These are phyloP conservation scores for Castanospermum australe DNA, from an alignment of 306 rosid species.

Conservation along the genomic window DNA sequence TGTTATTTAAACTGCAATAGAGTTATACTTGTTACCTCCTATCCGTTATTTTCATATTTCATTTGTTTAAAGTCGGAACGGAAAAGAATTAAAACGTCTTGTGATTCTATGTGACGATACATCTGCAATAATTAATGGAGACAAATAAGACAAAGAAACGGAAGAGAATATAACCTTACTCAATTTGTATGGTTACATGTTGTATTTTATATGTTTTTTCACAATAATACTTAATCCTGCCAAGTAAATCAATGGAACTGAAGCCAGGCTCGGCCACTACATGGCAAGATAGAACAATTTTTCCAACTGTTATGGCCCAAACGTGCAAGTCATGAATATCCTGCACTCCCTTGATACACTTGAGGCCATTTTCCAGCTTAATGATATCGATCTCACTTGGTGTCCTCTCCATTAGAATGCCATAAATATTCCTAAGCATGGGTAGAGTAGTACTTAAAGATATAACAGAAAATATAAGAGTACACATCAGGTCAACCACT, in stretches of 20 bases:
- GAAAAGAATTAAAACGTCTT: not conserved
- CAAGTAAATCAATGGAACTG: constrained; percentile 46
- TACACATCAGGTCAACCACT: constrained; percentile 71
- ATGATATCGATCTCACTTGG: constrained; percentile 59
- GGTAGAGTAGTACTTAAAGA: constrained; percentile 65
- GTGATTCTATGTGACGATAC: not conserved
- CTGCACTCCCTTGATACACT: constrained; percentile 67
- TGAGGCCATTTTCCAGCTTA: constrained; percentile 57
- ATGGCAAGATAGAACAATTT: constrained; percentile 76
- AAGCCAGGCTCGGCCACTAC: constrained; percentile 56
- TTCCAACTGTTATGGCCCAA: constrained; percentile 85
- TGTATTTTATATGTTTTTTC: constrained; percentile 52
- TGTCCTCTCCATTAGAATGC: constrained; percentile 75
- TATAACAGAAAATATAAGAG: constrained; percentile 71
- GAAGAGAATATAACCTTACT: constrained; percentile 33
- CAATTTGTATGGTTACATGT: constrained; percentile 85
- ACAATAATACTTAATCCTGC: constrained; percentile 58
- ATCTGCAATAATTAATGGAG: not conserved
- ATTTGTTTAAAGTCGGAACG: not conserved
- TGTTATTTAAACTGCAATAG: not conserved
- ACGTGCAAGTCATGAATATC: constrained; percentile 77
- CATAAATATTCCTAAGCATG: constrained; percentile 60
- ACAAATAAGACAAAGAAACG: not conserved
- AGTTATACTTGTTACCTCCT: not conserved
- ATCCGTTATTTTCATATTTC: constrained; percentile 8